Evolutionary conservation across 148 eudicot species (phyloP).

Genomic region (Heliosperma pusillum): DNA sequence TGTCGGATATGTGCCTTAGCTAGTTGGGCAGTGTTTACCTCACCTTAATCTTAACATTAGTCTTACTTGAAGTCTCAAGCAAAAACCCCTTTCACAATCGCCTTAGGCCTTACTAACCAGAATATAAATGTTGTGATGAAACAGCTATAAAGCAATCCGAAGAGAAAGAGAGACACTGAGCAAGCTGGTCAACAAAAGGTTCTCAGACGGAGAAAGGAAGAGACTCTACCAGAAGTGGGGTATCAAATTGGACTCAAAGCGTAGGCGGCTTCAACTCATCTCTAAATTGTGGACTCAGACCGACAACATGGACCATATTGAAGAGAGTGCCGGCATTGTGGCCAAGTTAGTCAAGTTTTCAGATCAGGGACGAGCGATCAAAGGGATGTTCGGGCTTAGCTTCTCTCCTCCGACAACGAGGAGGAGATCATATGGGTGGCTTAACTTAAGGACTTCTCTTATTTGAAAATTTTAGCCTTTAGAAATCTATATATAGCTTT

Average conservation of each 20-base stretch:
- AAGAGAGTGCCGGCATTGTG: slow-evolving; percentile 57
- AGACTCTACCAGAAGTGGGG: slow-evolving; percentile 66
- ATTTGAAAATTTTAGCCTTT: slow-evolving; percentile 30
- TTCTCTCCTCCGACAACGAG: slow-evolving; percentile 52
- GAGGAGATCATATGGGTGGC: slow-evolving; percentile 69
- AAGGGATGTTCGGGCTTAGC: slow-evolving; percentile 91
- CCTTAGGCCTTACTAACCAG: not conserved
- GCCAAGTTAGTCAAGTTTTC: slow-evolving; percentile 71
- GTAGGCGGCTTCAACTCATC: slow-evolving; percentile 60
- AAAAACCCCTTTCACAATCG: not conserved
- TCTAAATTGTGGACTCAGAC: slow-evolving; percentile 57
- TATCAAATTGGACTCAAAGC: slow-evolving; percentile 53
- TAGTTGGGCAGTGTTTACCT: not conserved
- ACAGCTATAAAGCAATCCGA: slow-evolving; percentile 64
- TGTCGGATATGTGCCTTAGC: no score
- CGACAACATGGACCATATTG: slow-evolving; percentile 45
- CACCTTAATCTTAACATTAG: not conserved
- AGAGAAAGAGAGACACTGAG: slow-evolving; percentile 65
- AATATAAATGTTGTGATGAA: slow-evolving; percentile 6
- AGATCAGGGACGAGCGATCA: slow-evolving; percentile 58
- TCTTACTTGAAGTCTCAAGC: not conserved
- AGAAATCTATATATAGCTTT: slow-evolving; percentile 1
- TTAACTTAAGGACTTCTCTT: slow-evolving; percentile 39
- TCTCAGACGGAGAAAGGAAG: slow-evolving; percentile 55
- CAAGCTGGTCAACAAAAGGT: slow-evolving; percentile 65